Evolutionary conservation across 305 asterid species (phyloP).

Genomic region (Fraxinus angustifolia): DNA sequence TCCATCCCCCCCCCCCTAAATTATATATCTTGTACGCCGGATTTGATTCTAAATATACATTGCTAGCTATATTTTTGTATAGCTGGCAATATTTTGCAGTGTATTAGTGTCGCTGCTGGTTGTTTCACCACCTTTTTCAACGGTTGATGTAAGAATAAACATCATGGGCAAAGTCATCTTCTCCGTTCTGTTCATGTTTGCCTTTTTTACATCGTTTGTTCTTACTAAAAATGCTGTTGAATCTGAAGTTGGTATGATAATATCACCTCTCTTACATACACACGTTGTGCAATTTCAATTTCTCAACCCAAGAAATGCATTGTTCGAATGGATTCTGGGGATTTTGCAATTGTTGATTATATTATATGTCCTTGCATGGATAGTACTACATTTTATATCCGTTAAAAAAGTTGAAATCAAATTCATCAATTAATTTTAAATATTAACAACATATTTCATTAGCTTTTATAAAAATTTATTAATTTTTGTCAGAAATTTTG

Average conservation of each 20-base stretch:
- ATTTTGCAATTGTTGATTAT: not conserved
- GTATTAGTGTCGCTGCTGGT: not conserved
- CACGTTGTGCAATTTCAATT: not conserved
- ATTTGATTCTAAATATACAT: not conserved
- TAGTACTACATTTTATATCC: not conserved
- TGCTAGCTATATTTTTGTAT: not conserved
- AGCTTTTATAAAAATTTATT: no score
- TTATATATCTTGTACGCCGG: not conserved
- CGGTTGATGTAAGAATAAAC: not conserved
- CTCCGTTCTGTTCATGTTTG: not conserved
- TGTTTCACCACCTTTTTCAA: not conserved
- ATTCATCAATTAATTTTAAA: not conserved
- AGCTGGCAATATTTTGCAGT: not conserved
- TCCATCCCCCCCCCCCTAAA: not conserved
- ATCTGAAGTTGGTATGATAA: constrained; percentile 25
- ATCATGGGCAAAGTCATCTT: not conserved
- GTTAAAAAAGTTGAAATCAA: not conserved
- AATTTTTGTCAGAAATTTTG: not conserved
- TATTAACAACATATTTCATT: not conserved
- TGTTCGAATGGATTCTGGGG: not conserved
- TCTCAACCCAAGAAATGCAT: not conserved
- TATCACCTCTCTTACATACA: not conserved
- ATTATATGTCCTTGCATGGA: not conserved
- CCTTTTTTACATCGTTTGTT: constrained; percentile 16
- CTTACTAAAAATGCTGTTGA: constrained; percentile 13